Evolutionary conservation across 192 early-diverging fungal genomes (phyloP), one percentile per base, ranked within the genome.

Genomic region (Chytriomyces hyalinus): DNA sequence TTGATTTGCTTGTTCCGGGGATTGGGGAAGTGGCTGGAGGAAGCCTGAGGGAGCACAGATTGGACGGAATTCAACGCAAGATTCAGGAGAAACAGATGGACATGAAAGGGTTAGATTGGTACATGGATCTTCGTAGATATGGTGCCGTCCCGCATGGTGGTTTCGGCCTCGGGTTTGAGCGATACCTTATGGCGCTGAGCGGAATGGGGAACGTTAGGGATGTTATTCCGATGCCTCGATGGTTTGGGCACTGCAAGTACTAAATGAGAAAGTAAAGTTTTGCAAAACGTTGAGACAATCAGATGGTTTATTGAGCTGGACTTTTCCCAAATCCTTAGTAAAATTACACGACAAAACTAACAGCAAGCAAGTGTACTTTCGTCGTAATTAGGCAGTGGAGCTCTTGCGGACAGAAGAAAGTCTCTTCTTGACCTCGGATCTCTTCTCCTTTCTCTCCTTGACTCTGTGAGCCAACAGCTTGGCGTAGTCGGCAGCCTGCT

Each of bases 361-460:
- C 36, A 36, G 36, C 36, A 36, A 4, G 36, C 36, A 36, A 36
- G 36, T 36, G 36, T 36, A 36, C 36, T 36, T 36, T 36, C 36
- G 36, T 36, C 36, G 44, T 9, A 15, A 15, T 71, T 59, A 71
- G 50, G 70, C 70, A 59, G 78, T 80, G 66, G 75, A 70, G 49
- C 77, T 80, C 73, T 87, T 84, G 74, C 86, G 81, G 81, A 90
- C 86, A 72, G 91, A 93, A 70, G 90, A 90, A 60, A 93, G 87
- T 75, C 92, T 86, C 87, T 93, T 93, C 81, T 90, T 89, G 57
- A 83, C 77, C 82, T 93, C 88, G 70, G 85, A 78, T 57, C 81
- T 92, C 89, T 92, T 92, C 85, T 94, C 93, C 86, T 95, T 95
- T 85, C 92, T 87, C 88, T 97, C 97, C 90, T 96, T 95, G 88